Percentiles rank a stretch among this genome's conserved stretches.
Conservation (phyloP, 495 filamentous ascomycete species). For the Neurospora terricola region DNA sequence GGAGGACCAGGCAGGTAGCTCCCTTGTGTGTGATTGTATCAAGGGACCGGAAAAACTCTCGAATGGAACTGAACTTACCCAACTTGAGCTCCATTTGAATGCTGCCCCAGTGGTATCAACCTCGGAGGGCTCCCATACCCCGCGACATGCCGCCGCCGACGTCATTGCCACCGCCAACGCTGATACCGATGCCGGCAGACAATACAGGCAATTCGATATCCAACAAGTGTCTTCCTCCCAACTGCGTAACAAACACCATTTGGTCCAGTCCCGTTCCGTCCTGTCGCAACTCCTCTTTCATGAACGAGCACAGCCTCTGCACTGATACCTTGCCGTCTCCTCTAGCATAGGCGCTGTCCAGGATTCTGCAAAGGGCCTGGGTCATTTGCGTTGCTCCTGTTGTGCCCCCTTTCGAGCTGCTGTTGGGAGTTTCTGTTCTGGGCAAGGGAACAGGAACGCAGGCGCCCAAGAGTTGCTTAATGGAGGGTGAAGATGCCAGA, state of each 20-base stretch:
- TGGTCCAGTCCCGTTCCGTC: not conserved
- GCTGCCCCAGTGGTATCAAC: not conserved
- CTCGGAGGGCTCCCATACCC: not conserved
- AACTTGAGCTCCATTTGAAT: not conserved
- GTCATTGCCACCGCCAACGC: not conserved
- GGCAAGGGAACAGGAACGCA: constrained; percentile 3
- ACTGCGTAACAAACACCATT: constrained; percentile 19
- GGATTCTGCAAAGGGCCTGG: constrained; percentile 6
- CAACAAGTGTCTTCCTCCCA: constrained; percentile 17
- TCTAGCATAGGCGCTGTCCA: constrained; percentile 5
- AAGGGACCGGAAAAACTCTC: not conserved
- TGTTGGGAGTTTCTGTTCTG: not conserved
- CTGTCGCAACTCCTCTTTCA: constrained; percentile 13
- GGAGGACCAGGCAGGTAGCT: not conserved
- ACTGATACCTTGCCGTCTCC: constrained; percentile 5
- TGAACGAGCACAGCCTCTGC: constrained; percentile 17
- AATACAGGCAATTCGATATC: constrained; percentile 16
- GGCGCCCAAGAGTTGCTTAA: constrained; percentile 18
- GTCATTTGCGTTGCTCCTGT: constrained; percentile 3
- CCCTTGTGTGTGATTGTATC: not conserved
- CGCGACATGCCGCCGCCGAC: not conserved
- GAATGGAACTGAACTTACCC: not conserved
- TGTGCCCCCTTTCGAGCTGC: not conserved
- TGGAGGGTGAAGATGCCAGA: constrained; percentile 3
- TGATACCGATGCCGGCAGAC: not conserved